These are phyloP conservation scores for Cyberlindnera xishuangbannaensis DNA, from an alignment of 805 yeast genomes.

Conservation along the genomic window DNA sequence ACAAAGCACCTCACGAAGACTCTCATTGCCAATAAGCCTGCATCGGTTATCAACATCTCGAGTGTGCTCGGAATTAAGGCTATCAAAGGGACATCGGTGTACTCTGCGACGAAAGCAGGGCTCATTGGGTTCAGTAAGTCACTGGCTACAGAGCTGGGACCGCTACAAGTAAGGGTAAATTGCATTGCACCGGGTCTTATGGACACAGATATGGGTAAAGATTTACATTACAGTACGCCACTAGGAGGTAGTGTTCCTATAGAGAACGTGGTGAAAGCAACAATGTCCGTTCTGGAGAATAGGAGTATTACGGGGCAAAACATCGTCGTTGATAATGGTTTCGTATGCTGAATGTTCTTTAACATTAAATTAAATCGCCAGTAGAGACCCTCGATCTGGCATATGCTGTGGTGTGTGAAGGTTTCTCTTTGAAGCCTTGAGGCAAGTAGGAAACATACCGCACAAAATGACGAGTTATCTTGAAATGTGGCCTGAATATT, in stretches of 20 bases:
- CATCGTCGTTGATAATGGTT: slow-evolving; percentile 28
- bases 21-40: slow-evolving; percentile 37
- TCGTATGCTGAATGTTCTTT: slow-evolving; percentile 11
- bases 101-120: slow-evolving; percentile 69
- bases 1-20: slow-evolving; percentile 46
- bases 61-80: slow-evolving; percentile 52
- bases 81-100: slow-evolving; percentile 54
- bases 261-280: slow-evolving; percentile 22
- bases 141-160: slow-evolving; percentile 53
- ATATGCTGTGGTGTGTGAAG: not conserved
- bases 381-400: slow-evolving; percentile 7
- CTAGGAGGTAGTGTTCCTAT: slow-evolving; percentile 16
- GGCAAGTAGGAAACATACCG: too few relatives aligned
- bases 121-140: slow-evolving; percentile 54
- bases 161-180: slow-evolving; percentile 52
- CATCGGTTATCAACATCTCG: slow-evolving; percentile 54
- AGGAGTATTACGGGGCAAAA: slow-evolving; percentile 27
- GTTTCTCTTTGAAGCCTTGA: too few relatives aligned
- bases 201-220: slow-evolving; percentile 55
- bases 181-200: slow-evolving; percentile 65
- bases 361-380: slow-evolving; percentile 7
- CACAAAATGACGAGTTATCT: not conserved
- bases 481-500: too few relatives aligned
- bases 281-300: slow-evolving; percentile 19
- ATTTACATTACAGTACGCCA: slow-evolving; percentile 16